Conservation (phyloP, 1,284 basidiomycete species). For the Microbotryum violaceum region DNA sequence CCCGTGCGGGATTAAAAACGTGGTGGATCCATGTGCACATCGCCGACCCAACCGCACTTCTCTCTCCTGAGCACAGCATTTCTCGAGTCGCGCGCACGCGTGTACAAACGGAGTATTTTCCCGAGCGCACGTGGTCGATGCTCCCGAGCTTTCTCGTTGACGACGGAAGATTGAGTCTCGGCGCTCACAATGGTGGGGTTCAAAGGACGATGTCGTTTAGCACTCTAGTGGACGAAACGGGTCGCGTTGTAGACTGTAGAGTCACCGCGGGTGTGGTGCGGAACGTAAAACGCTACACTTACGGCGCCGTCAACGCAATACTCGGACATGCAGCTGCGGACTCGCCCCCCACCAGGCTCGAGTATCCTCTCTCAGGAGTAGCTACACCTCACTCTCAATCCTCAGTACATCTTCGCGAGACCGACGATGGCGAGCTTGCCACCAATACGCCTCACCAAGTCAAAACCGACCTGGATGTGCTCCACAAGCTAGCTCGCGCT, state of each 20-base stretch:
- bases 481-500: constrained; percentile 10
- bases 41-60: constrained; percentile 84
- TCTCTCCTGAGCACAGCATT: constrained; percentile 45
- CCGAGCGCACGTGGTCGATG: constrained; percentile 60
- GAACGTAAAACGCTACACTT: constrained; percentile 60
- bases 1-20: constrained; percentile 33
- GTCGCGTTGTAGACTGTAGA: constrained; percentile 61
- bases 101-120: constrained; percentile 55
- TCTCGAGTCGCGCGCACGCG: constrained; percentile 47
- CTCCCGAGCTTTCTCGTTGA: constrained; percentile 50
- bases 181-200: constrained; percentile 45
- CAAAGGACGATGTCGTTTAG: constrained; percentile 69
- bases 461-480: background rate
- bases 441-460: background rate
- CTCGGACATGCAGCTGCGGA: constrained; percentile 43
- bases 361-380: constrained; percentile 15
- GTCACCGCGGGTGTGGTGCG: constrained; percentile 65
- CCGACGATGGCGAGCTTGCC: constrained; percentile 15
- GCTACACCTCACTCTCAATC: background rate
- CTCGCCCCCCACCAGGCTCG: background rate
- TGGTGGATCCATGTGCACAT: constrained; percentile 87
- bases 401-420: background rate
- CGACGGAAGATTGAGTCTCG: constrained; percentile 52
- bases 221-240: constrained; percentile 56
- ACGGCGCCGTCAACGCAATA: constrained; percentile 58